Base-by-base conservation (phyloP, 108 stramenopile genomes). In the Cyclostephanos tholiformis region DNA sequence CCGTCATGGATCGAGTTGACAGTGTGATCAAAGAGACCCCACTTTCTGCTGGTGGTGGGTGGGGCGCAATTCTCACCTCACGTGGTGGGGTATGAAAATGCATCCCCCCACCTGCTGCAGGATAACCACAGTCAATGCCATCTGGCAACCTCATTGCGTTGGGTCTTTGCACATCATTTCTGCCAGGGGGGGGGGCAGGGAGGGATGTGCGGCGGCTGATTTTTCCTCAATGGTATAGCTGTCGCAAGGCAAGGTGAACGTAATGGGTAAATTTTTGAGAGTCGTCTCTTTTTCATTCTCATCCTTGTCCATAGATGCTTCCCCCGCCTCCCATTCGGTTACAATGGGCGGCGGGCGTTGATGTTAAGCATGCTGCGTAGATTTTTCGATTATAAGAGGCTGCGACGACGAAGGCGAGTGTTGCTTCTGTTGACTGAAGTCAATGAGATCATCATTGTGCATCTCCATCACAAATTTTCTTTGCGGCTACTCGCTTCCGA, bases 331-430 rank as follows among this genome's bases (percentile, higher is more conserved):
- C n/a, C n/a, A 74, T 3, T 56, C 53, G 2, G 72, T 74, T 1
- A 53, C 22, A 44, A 74, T 74, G 23, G 53, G 14, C 14, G 72
- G 72, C 30, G 72, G 72, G 30, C 72, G 72, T 22, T 63, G 57
- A 48, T 23, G 1, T 20, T 69, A n/a, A 20, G 65, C 19, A 26
- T 66, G 74, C 14, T 56, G 58, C 65, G 17, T 41, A 5, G 41
- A 41, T 41, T 41, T 41, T 12, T 41, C 41, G 12, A 41, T 10
- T 41, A 41, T 10, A 12, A 12, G 50, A 46, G 55, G 48, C 29
- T 57, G 43, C 29, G 44, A 14, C 1, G 29, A 12, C 41, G 27
- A 56, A 23, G 25, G 51, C 29, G 29, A 25, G 52, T 53, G 52
- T 25, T 53, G 52, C 52, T 53, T 7, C 1, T 53, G 52, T 19